Evolutionary conservation across 148 eudicot species (phyloP).

Genomic region (Rheum nobile): DNA sequence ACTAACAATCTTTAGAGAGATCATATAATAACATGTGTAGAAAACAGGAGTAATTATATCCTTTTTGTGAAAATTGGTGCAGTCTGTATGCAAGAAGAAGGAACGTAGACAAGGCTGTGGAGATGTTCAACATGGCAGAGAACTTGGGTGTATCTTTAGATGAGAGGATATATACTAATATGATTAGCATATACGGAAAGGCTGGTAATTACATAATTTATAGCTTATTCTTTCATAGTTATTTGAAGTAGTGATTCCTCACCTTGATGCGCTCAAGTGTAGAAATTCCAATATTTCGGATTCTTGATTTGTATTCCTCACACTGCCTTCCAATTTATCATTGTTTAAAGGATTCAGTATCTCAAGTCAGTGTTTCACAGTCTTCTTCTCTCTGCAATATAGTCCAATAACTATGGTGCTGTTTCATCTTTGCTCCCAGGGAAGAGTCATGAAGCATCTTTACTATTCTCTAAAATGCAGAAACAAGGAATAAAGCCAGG

Average conservation of each 20-base stretch:
- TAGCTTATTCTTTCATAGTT: neutral
- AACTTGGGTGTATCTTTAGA: conserved; percentile 50
- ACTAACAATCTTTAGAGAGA: neutral
- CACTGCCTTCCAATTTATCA: neutral
- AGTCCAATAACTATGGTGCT: neutral
- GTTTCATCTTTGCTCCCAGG: conserved; percentile 32
- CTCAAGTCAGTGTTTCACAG: neutral
- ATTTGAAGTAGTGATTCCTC: neutral
- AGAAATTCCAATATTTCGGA: too few relatives aligned
- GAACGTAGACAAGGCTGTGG: conserved; percentile 59
- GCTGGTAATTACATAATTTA: conserved; percentile 31
- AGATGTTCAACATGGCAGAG: conserved; percentile 54
- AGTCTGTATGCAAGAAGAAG: conserved; percentile 76
- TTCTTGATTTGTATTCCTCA: too few relatives aligned
- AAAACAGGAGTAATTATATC: neutral
- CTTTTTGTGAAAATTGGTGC: conserved; percentile 11
- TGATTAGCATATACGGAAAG: conserved; percentile 68
- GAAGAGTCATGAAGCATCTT: conserved; percentile 54
- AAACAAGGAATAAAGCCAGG: conserved; percentile 81
- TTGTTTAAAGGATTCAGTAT: neutral
- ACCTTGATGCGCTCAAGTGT: too few relatives aligned
- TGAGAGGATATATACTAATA: conserved; percentile 74
- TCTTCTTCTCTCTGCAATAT: neutral
- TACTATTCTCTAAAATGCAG: conserved; percentile 58
- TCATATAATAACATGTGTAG: neutral